phyloP scores from a whole-genome alignment of 805 yeast species.

The Yamadazyma nakazawae region DNA sequence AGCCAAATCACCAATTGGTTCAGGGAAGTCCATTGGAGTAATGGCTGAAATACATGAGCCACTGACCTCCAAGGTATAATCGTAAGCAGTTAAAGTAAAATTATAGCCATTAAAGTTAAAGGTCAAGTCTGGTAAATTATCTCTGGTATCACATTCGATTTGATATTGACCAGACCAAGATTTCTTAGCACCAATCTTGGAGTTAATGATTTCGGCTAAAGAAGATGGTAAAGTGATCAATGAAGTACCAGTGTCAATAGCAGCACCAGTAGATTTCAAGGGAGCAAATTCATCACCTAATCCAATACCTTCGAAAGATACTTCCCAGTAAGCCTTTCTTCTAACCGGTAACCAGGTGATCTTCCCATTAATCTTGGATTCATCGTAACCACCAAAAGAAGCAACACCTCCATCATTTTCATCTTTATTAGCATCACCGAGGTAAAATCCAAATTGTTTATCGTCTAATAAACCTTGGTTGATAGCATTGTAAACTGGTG shows the following conservation, averaged over 20 bases:
- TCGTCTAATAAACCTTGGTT: conserved; percentile 76
- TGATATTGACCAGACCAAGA: conserved; percentile 97
- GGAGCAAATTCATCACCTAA: conserved; percentile 90
- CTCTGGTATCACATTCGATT: conserved; percentile 85
- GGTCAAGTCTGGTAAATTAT: conserved; percentile 83
- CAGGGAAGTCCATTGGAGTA: conserved; percentile 97
- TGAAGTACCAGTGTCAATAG: conserved; percentile 98
- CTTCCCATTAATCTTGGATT: conserved; percentile 71
- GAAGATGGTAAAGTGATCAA: conserved; percentile 92
- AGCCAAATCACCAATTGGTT: conserved; percentile 94
- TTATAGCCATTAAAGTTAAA: conserved; percentile 86
- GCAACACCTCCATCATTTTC: conserved; percentile 83
- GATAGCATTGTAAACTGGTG: conserved; percentile 91
- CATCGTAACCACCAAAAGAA: conserved; percentile 92
- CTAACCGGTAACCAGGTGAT: conserved; percentile 96
- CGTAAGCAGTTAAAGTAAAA: conserved; percentile 85
- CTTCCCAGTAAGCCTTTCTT: conserved; percentile 99
- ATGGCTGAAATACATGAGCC: conserved; percentile 96
- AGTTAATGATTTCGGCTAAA: conserved; percentile 89
- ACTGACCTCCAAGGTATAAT: conserved; percentile 89
- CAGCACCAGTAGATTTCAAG: conserved; percentile 85
- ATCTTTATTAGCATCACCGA: conserved; percentile 71
- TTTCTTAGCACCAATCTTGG: conserved; percentile 96
- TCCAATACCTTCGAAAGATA: conserved; percentile 83
- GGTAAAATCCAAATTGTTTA: conserved; percentile 83